Base-by-base conservation (phyloP, 2,329 filamentous ascomycete species). In the Diaporthe sp. region DNA sequence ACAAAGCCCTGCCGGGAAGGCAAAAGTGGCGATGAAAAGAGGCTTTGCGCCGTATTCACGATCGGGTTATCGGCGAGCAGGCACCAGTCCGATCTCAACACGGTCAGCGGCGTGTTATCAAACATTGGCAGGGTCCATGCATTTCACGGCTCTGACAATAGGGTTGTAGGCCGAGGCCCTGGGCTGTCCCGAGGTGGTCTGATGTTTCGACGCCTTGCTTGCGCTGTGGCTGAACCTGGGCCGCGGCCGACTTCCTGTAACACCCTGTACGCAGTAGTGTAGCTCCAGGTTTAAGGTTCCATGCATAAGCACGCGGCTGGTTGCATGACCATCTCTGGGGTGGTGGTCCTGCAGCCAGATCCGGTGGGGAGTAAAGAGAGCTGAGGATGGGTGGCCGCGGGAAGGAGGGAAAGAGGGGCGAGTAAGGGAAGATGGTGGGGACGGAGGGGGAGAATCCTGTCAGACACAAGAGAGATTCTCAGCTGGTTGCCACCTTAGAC, bases 1-100 rank as follows among this genome's bases (percentile, higher is more conserved):
- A 70, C 9, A 22, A 55, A 55, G 49, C 49, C 65, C 12, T 42
- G 49, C 15, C n/a, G n/a, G n/a, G n/a, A 53, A 39, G 65, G 65
- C 20, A 39, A 20, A 55, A 28, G 34, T 70, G 31, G 65, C 65
- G 34, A 28, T 70, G 65, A 22, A 31, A 17, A 28, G 31, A 39
- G 34, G 34, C 47, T 55, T 22, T 28, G 47, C n/a, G 20, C 22
- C 65, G n/a, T 55, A 22, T 28, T 70, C 15, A 55, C 15, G 49
- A 20, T 42, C 49, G 17, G 65, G 13, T 20, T 17, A 12, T 42
- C 31, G 8, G 49, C 7, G 8, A 28, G 10, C 49, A 13, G 34
- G 34, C 17, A 28, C 47, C 22, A 37, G 13, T 10, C 31, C n/a
- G 20, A 53, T 34, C 1, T 13, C 12, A 10, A 42, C 9, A 15